phyloP scores from a whole-genome alignment of 2,329 filamentous ascomycete genomes.

The Blastomyces emzantsi region DNA sequence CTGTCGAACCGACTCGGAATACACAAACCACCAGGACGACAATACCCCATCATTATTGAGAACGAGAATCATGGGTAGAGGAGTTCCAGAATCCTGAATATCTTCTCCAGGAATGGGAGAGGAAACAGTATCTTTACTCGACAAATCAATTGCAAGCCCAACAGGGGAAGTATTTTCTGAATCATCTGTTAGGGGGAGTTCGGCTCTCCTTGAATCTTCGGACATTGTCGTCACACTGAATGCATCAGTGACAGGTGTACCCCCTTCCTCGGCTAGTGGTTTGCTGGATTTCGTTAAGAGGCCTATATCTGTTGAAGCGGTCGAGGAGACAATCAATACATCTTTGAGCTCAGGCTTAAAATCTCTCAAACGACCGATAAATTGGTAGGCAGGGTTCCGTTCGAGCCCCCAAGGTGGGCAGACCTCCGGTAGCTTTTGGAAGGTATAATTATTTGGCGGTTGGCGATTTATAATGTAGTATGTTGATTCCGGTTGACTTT shows the following conservation, averaged over 20 bases:
- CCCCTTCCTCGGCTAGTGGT: slow-evolving; percentile 53
- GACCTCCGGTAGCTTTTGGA: slow-evolving; percentile 66
- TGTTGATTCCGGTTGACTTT: slow-evolving; percentile 52
- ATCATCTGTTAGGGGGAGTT: slow-evolving; percentile 59
- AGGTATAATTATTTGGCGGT: slow-evolving; percentile 47
- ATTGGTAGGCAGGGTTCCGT: slow-evolving; percentile 62
- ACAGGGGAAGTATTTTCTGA: slow-evolving; percentile 66
- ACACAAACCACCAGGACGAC: slow-evolving; percentile 83
- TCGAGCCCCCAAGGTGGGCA: slow-evolving; percentile 61
- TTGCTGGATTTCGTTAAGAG: slow-evolving; percentile 65
- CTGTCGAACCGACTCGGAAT: slow-evolving; percentile 72
- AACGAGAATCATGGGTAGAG: slow-evolving; percentile 73
- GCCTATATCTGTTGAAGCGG: slow-evolving; percentile 68
- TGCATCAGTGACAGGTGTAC: slow-evolving; percentile 54
- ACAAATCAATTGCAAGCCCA: slow-evolving; percentile 76
- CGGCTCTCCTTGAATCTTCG: slow-evolving; percentile 66
- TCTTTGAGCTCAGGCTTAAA: slow-evolving; percentile 77
- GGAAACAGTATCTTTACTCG: slow-evolving; percentile 65
- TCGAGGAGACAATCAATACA: slow-evolving; percentile 71
- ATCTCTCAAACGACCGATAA: slow-evolving; percentile 64
- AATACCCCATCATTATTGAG: slow-evolving; percentile 85
- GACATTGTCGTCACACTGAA: slow-evolving; percentile 66
- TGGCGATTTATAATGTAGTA: slow-evolving; percentile 72
- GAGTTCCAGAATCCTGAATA: slow-evolving; percentile 66
- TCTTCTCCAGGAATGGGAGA: slow-evolving; percentile 71